Base-by-base conservation (phyloP, 495 filamentous ascomycete genomes). In the Cladorrhinum samala region DNA sequence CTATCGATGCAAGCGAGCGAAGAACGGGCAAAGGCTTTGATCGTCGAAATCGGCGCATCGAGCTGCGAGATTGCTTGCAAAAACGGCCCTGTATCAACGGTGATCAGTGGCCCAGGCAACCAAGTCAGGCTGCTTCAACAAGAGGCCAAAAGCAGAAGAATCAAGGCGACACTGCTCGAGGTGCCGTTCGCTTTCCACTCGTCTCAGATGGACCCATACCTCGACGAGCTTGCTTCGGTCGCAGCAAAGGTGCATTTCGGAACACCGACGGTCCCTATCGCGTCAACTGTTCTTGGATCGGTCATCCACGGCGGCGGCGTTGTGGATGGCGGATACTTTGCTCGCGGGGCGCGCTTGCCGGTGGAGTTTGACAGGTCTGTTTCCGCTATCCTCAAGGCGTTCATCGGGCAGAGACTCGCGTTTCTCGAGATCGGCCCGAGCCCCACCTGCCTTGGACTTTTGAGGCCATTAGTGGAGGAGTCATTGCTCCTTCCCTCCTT, bases 171-270 rank as follows among this genome's bases (percentile, higher is more conserved):
- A 3, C 79, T 78, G 52, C 72, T 91, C 6, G 78, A 83, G 45
- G 79, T 89, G 2, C 84, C 83, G 33, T 91, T 81, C 53, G 88
- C 87, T 8, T 91, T 90, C 73, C 88, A 92, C 63, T 86, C 87
- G 2, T 72, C 78, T 0, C 88, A 91, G 54, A 78, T 91, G n/a
- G 83, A 91, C n/a, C 76, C 84, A 14, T 83, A 91, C 13, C 68
- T 90, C 2, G 75, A 81, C 2, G 72, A 74, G 0, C 85, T 89
- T 44, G 77, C 83, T 41, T 56, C 66, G 0, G 56, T 80, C 36
- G 80, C 81, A 2, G 68, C 63, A 24, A 69, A 72, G 2, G 73
- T 91, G 16, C 72, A 56, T 13, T 89, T 87, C 66, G 61, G 75
- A n/a, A 55, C 72, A 13, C 81, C 83, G 2, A 64, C 64, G 4